Evolutionary conservation across 129 eudicot genomes (phyloP), one percentile per base, ranked within the genome.

Genomic region (Arctium minus): DNA sequence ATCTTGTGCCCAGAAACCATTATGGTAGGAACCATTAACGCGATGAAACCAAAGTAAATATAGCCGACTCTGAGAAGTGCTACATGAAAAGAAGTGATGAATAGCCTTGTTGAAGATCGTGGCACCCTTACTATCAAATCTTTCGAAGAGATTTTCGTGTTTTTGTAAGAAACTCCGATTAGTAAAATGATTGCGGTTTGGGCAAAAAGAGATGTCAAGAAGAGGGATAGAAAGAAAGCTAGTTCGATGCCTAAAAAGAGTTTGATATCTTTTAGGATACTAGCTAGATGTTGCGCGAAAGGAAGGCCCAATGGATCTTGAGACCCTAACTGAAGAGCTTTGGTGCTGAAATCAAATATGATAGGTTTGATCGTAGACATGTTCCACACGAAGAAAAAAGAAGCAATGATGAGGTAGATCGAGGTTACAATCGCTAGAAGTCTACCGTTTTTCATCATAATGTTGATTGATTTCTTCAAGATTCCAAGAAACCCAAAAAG

Each of bases 81-180:
- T 72, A 81, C 84, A 22, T 81, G 72, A 81, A 81, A 56, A 22
- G 42, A 36, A 53, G 84, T 81, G 37, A 81, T 35, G 56, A 73
- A 50, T 62, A 60, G 78, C 32, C 84, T 72, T 73, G 35, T 73
- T 60, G 32, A 72, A 12, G 73, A 17, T 73, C 8, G 39, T 8
- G 72, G 56, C 3, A 81, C 8, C 73, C 29, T 18, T 37, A 29
- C 17, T 15, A 81, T 4, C 5, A 81, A 53, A 81, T 72, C 62
- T 33, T 18, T 81, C 22, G 5, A 5, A 22, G 18, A 56, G 13
- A 72, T 72, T 22, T 22, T 22, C 39, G 36, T 39, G 62, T 73
- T 37, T 29, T 50, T 62, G 38, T 56, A 56, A 56, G 84, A 27
- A 53, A 4, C 64, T 8, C 29, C 75, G 3, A 40, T 50, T 53